Evolutionary conservation across 305 asterid species (phyloP), one percentile per base, ranked within the genome.

Genomic region (Withania somnifera): DNA sequence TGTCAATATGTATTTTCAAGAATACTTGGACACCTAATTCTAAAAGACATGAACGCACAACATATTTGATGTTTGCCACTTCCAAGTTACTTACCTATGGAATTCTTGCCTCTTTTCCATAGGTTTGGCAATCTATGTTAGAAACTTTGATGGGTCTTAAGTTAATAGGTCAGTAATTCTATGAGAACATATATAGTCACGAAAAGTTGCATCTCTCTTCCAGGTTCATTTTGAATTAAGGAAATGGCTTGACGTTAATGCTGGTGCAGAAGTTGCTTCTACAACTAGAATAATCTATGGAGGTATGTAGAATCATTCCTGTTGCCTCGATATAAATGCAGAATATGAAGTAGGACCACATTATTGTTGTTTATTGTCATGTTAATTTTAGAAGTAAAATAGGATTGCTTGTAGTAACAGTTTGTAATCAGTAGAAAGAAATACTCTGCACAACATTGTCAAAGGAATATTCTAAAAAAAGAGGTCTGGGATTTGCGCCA

Each of bases 161-260:
- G 80, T 24, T 47, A 24, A 19, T 51, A 73, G 36, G 15, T 77
- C 19, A 51, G 28, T 2, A 3, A 17, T 60, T 42, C 28, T 7
- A 32, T 63, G 22, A 2, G 28, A 64, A 50, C 64, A 71, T n/a
- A 47, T 32, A 81, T 38, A 51, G 50, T 61, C 19, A 32, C 30
- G 2, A 28, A 45, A 64, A 78, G 11, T 26, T 84, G 17, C 57
- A 24, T 77, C 0, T 56, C 6, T 67, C n/a, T 58, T 24, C 63
- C 86, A 87, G 90, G 86, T 85, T 50, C 91, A 88, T 66, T 38
- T 14, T 80, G 83, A 85, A 73, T 64, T 87, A 75, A 85, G 91
- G 78, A 88, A 88, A 79, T 88, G 87, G 91, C 87, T 87, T 64
- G 82, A 82, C 7, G 86, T 24, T 60, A 88, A 88, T 68, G 84